phyloP scores from a whole-genome alignment of 202 grass and related monocot species.

The Eragrostis tef region DNA sequence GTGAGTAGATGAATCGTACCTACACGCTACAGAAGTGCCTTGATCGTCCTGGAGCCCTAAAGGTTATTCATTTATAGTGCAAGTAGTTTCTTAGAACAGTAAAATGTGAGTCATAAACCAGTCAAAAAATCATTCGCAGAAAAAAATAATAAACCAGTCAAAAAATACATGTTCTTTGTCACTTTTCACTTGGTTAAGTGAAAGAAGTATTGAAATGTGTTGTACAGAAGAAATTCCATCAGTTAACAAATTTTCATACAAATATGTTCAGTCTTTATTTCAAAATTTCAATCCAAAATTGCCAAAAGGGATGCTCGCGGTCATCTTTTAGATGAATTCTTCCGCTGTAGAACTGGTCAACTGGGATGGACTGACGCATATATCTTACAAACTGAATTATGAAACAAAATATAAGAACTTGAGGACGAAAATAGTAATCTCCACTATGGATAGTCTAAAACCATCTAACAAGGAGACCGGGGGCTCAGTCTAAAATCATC shows the following conservation, averaged over 20 bases:
- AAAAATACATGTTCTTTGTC: no score
- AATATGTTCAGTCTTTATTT: background rate
- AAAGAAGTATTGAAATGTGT: background rate
- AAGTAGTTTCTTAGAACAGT: background rate
- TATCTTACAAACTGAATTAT: background rate
- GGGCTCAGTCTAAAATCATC: slow-evolving; percentile 23
- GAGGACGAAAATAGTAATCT: background rate
- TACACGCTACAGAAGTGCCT: background rate
- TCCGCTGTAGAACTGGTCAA: no score
- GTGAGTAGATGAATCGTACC: slow-evolving; percentile 35
- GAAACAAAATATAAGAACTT: no score
- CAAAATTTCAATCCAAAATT: no score
- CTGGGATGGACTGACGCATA: no score
- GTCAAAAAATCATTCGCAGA: no score
- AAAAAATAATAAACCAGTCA: no score
- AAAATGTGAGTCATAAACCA: background rate
- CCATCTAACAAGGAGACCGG: background rate
- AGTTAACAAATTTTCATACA: background rate
- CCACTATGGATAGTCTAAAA: background rate
- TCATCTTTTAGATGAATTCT: background rate
- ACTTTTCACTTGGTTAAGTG: no score
- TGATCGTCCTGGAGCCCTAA: background rate
- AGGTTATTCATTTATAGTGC: background rate
- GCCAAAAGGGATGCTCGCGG: no score
- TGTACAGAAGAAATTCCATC: no score